Conservation (phyloP, 495 filamentous ascomycete species). For the Penicillium diatomitis region DNA sequence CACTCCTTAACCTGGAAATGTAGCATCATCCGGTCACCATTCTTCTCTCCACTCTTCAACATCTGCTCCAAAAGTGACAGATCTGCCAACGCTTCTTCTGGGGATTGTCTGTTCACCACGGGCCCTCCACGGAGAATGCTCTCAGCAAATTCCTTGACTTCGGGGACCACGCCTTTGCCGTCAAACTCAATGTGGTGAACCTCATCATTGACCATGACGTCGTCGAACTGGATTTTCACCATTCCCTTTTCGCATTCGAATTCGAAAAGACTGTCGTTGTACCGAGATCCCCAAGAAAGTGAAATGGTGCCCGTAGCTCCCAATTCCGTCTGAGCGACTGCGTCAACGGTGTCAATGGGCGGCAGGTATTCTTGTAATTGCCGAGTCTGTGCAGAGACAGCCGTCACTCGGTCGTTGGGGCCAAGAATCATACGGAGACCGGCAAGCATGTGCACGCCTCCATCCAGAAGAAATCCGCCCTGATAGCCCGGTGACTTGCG, state of each 20-base stretch:
- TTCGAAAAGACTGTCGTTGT: constrained; percentile 42
- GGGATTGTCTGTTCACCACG: constrained; percentile 45
- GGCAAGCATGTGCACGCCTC: constrained; percentile 65
- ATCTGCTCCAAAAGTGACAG: constrained; percentile 60
- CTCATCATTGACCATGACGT: constrained; percentile 43
- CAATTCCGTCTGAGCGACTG: constrained; percentile 47
- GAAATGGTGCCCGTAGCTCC: constrained; percentile 55
- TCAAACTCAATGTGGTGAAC: constrained; percentile 47
- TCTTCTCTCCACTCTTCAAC: constrained; percentile 50
- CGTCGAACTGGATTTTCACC: constrained; percentile 44
- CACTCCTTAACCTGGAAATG: constrained; percentile 10
- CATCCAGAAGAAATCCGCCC: constrained; percentile 72
- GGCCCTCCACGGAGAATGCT: constrained; percentile 37
- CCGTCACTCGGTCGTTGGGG: constrained; percentile 29
- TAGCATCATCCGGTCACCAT: constrained; percentile 37
- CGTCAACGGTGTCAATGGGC: constrained; percentile 67
- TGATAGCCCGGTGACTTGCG: constrained; percentile 62
- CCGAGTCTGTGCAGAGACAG: constrained; percentile 49
- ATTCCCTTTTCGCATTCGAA: constrained; percentile 43
- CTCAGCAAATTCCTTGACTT: constrained; percentile 58
- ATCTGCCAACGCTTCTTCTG: constrained; percentile 61
- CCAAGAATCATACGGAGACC: constrained; percentile 52
- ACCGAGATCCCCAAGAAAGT: constrained; percentile 59
- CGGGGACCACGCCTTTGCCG: constrained; percentile 51
- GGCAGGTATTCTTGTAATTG: constrained; percentile 54